Evolutionary conservation across 768 basidiomycete species (phyloP), one percentile per base, ranked within the genome.

Genomic region (Suillus spraguei): DNA sequence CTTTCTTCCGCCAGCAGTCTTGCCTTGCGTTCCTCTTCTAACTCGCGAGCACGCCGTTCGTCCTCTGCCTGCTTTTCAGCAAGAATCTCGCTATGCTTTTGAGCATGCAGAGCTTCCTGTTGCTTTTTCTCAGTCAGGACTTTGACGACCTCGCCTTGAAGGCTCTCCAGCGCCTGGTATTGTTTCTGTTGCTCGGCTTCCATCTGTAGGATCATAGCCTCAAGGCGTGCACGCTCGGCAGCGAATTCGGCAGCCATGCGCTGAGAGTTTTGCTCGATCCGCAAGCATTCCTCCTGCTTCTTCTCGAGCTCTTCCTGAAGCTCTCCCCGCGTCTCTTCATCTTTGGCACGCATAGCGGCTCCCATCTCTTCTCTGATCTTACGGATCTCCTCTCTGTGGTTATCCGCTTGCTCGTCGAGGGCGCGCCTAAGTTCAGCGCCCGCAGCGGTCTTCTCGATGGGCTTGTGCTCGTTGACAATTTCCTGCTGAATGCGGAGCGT

Each of bases 401-500:
- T 76, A 60, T 78, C 69, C 33, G 80, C 77, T 71, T 84, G 82
- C 63, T 80, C 80, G 61, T 79, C 77, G 4, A 85, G 68, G 44
- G 85, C 85, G 20, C 79, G 77, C 59, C 77, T 78, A 24, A 88
- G 77, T 67, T 85, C 86, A 17, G 72, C 76, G 1, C 85, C 85
- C 1, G 86, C 87, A 4, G 76, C 73, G 2, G 87, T 87, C 59
- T 87, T 76, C 2, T 80, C 74, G 17, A 87, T 79, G 47, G 80
- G 76, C 58, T 80, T 80, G 38, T 75, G 76, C 66, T 82, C 74
- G 62, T 81, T 81, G 5, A 87, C 83, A 16, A 87, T 74, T 68
- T 89, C 87, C 33, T 76, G 72, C 66, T 87, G 87, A 58, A 88
- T 86, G 28, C 77, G 78, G 4, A 88, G 74, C 2, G 81, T 75